Evolutionary conservation across 805 yeast species (phyloP), one percentile per base, ranked within the genome.

Genomic region (Vanderwaltozyma verrucispora): DNA sequence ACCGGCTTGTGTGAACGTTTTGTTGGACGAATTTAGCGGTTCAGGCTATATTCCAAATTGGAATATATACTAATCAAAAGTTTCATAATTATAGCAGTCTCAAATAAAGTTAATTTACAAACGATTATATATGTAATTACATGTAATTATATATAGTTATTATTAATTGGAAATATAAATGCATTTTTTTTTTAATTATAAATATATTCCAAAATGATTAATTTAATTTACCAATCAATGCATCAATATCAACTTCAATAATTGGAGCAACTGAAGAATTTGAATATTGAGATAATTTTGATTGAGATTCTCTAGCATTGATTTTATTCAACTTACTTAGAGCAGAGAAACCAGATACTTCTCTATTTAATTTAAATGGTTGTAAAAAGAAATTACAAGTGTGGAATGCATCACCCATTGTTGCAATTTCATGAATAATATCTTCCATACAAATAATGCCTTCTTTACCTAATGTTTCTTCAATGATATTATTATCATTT

Each of bases 381-480:
- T 71, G 68, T 50, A 83, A 56, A 69, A 85, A 82, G 48, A 68
- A 65, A 42, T 71, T 65, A 40, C 76, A 74, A 21, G 60, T 60
- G 49, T 76, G 74, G 65, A 83, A 83, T 43, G 70, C 63, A 19
- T 75, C 84, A 15, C 86, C 82, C 48, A 80, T 51, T 14, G 76
- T 57, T 16, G 65, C 67, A 37, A 83, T 68, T 61, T 82, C 89
- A 53, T 78, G 85, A 38, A 83, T 73, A 39, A 83, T 67, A 61
- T 83, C 94, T 64, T 83, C 92, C 15, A 80, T 71, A 73, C 94
- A 83, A 45, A 83, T 75, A 42, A 80, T 64, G 21, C 89, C 87
- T 38, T 67, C 63, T 8, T 79, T 82, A 29, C 80, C 80, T 44
- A 83, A 67, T 50, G 68, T 65, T 50, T 81, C 87, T 62, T 83